Conservation (phyloP, 2,329 filamentous ascomycete genomes). For the Penicillium sp. region DNA sequence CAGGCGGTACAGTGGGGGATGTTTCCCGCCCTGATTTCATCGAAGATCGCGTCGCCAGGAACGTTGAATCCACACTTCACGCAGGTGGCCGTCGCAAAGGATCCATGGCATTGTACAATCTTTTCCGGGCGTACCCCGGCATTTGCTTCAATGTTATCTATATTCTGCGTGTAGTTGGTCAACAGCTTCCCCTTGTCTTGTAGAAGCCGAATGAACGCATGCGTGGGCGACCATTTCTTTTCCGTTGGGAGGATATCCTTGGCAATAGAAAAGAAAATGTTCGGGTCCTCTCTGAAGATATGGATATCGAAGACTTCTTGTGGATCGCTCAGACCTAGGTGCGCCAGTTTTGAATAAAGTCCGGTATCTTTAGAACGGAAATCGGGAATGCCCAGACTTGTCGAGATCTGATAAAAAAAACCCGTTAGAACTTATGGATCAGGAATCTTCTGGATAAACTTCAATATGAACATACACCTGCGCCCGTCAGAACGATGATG, state of each 20-base stretch:
- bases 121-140: slow-evolving; percentile 79
- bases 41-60: slow-evolving; percentile 72
- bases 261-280: slow-evolving; percentile 86
- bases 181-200: slow-evolving; percentile 85
- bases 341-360: slow-evolving; percentile 79
- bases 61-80: slow-evolving; percentile 75
- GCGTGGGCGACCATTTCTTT: slow-evolving; percentile 82
- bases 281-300: slow-evolving; percentile 80
- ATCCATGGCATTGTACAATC: slow-evolving; percentile 93
- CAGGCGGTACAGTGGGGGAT: slow-evolving; percentile 79
- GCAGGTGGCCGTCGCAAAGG: slow-evolving; percentile 88
- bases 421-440: neutral
- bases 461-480: slow-evolving; percentile 55
- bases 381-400: slow-evolving; percentile 92
- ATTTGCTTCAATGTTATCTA: slow-evolving; percentile 89
- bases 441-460: neutral
- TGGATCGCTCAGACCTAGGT: slow-evolving; percentile 75
- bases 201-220: slow-evolving; percentile 86
- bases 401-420: slow-evolving; percentile 65
- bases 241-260: slow-evolving; percentile 83
- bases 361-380: slow-evolving; percentile 92
- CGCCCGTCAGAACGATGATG: slow-evolving; percentile 90
- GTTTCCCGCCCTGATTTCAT: slow-evolving; percentile 69
- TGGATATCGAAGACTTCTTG: slow-evolving; percentile 94
- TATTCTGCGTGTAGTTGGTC: slow-evolving; percentile 98